Base-by-base conservation (phyloP, 139 green algal genomes). In the Edaphochlamys debaryana region DNA sequence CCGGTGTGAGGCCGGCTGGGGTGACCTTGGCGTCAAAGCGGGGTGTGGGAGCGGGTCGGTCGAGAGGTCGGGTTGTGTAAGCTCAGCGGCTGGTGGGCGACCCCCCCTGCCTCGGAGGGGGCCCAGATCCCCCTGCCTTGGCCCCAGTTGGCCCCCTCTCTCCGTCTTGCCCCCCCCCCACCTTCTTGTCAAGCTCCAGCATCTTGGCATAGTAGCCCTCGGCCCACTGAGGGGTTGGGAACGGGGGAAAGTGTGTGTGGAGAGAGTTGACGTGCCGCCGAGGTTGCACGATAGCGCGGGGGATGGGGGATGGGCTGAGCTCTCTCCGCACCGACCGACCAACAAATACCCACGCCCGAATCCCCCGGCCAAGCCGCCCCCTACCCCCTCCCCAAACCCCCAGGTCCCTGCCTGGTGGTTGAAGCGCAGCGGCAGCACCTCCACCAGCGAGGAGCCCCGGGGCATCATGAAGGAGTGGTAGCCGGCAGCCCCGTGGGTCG, bases 171-270 rank as follows among this genome's bases (percentile, higher is more conserved):
- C 48, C 11, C 11, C 11, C 11, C 37, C 69, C 1, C 50, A 79
- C 71, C 72, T 69, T 67, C 25, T 54, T 79, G 41, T 79, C 72
- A 2, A 41, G 22, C 54, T 79, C 52, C 52, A 79, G 52, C 72
- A 79, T 79, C 29, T 13, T 38, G 0, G 72, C 72, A 54, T 79
- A 79, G 72, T 79, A 79, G 13, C 8, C 17, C 13, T 69, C 56
- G 11, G 48, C 72, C 72, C 72, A 79, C 7, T 15, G 23, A 9
- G 56, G 23, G 13, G 45, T 13, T 22, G 45, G 13, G 45, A 13
- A 54, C 45, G 45, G 45, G 9, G 11, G 13, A 54, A 54, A 54
- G 45, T 22, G 11, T 54, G 45, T 9, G 45, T 22, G 11, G 9
- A 54, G 9, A 54, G 13, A 54, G 9, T 54, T 54, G 45, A 22